A percentile compares a stretch with the other conserved stretches of the same genome.
phyloP scores from a whole-genome alignment of 2,329 filamentous ascomycete genomes.

The Alternaria triticimaculans region DNA sequence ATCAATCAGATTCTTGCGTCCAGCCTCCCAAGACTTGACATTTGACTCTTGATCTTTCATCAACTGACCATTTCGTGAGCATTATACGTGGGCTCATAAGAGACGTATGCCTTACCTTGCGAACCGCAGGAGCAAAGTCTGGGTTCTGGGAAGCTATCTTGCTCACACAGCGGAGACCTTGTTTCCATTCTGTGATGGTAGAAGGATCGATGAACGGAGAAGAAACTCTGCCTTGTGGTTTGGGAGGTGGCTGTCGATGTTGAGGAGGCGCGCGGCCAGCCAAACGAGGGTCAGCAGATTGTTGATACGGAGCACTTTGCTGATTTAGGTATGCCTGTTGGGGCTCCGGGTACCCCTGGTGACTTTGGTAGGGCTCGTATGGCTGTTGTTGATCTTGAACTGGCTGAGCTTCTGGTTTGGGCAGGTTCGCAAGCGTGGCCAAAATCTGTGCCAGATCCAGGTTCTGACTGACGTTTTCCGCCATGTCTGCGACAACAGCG shows the following conservation, averaged over 20 bases:
- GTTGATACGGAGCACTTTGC: conserved; percentile 11
- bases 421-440: conserved; percentile 42
- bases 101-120: conserved; percentile 42
- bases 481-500: conserved; percentile 33
- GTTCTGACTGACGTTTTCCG: conserved; percentile 30
- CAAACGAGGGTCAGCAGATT: conserved; percentile 30
- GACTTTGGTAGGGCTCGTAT: conserved; percentile 5
- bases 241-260: conserved; percentile 17
- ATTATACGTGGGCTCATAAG: too few relatives aligned
- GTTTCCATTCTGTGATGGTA: conserved; percentile 57
- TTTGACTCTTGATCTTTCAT: conserved; percentile 69
- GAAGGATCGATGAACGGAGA: conserved; percentile 52
- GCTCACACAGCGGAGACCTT: conserved; percentile 55
- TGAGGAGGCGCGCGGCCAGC: conserved; percentile 22
- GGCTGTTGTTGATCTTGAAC: conserved; percentile 20
- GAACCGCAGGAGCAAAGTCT: conserved; percentile 49
- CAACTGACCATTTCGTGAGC: conserved; percentile 50
- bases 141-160: conserved; percentile 56
- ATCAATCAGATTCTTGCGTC: conserved; percentile 58
- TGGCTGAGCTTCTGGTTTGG: conserved; percentile 21
- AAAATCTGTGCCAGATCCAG: conserved; percentile 46
- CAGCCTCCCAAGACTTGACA: conserved; percentile 66
- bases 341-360: conserved; percentile 6
- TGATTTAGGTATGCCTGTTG: conserved; percentile 3
- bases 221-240: conserved; percentile 24